phyloP scores from a whole-genome alignment of 106 monocot genomes.

The Vanilla planifolia region DNA sequence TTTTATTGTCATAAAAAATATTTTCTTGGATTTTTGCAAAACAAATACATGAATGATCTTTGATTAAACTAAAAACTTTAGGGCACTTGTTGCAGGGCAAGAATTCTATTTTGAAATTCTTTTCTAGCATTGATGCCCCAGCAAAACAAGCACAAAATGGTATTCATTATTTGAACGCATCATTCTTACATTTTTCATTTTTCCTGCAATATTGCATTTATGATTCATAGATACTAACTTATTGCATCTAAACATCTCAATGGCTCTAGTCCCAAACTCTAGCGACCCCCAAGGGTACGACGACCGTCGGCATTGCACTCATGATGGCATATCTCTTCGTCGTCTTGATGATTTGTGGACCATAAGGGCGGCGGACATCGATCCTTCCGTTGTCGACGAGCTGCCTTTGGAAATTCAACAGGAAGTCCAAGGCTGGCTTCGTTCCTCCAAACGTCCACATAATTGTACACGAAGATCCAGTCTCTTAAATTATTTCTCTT shows the following conservation, averaged over 20 bases:
- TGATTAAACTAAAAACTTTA: background rate
- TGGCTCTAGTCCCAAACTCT: too few species aligned
- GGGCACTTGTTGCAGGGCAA: conserved; percentile 9
- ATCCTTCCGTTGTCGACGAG: conserved; percentile 73
- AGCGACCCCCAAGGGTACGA: background rate
- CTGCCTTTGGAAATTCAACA: conserved; percentile 75
- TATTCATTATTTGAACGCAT: too few species aligned
- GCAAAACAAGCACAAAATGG: conserved; percentile 18
- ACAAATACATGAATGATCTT: too few species aligned
- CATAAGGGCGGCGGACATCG: conserved; percentile 54
- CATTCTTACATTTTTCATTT: too few species aligned
- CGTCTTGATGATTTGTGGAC: conserved; percentile 26
- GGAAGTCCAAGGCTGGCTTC: conserved; percentile 70
- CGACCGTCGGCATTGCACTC: background rate
- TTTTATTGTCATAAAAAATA: too few species aligned
- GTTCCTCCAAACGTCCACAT: conserved; percentile 38
- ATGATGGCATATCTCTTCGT: background rate
- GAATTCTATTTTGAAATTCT: conserved; percentile 25
- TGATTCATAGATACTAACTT: too few species aligned
- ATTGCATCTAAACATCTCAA: too few species aligned
- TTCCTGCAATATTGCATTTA: too few species aligned
- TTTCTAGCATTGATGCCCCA: conserved; percentile 12
- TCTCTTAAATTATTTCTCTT: conserved; percentile 51
- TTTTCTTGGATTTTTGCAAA: too few species aligned
- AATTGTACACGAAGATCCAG: conserved; percentile 29